phyloP scores from a whole-genome alignment of 441 rosid genomes.

The Pelargonium citronellum region DNA sequence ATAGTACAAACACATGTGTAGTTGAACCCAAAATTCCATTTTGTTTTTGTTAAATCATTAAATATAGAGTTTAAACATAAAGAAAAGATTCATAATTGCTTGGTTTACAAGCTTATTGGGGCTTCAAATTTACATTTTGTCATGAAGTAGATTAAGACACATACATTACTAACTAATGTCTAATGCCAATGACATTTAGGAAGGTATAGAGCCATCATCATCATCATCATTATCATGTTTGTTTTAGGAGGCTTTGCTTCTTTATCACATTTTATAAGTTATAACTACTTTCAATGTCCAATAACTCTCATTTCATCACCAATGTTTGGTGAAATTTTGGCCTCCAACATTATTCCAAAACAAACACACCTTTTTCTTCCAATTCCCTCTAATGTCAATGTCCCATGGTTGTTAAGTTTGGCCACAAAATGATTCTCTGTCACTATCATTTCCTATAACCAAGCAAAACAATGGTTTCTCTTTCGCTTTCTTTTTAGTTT shows the following conservation, averaged over 20 bases:
- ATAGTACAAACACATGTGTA: not conserved
- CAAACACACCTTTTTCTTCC: not conserved
- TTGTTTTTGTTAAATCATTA: not conserved
- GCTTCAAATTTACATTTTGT: conserved; percentile 14
- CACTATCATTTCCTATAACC: not conserved
- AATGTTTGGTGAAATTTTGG: conserved; percentile 30
- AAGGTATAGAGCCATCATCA: not conserved
- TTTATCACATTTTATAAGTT: conserved; percentile 28
- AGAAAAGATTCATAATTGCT: conserved; percentile 28
- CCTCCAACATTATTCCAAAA: conserved; percentile 8
- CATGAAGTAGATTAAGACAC: conserved; percentile 26
- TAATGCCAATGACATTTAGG: not conserved
- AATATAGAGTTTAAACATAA: not conserved
- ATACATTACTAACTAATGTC: not conserved
- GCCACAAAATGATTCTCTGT: conserved; percentile 9
- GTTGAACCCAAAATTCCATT: no score
- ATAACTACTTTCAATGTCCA: conserved; percentile 31
- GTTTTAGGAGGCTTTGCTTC: conserved; percentile 32
- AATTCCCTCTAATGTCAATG: not conserved
- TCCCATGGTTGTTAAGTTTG: conserved; percentile 34
- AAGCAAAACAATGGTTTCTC: conserved; percentile 17
- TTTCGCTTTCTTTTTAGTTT: conserved; percentile 33
- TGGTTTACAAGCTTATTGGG: conserved; percentile 31
- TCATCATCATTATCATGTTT: conserved; percentile 25
- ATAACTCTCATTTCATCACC: conserved; percentile 15